A percentile compares a stretch with the other conserved stretches of the same genome.
phyloP scores from a whole-genome alignment of 148 eudicot species.

The Tetragonia tetragonoides region DNA sequence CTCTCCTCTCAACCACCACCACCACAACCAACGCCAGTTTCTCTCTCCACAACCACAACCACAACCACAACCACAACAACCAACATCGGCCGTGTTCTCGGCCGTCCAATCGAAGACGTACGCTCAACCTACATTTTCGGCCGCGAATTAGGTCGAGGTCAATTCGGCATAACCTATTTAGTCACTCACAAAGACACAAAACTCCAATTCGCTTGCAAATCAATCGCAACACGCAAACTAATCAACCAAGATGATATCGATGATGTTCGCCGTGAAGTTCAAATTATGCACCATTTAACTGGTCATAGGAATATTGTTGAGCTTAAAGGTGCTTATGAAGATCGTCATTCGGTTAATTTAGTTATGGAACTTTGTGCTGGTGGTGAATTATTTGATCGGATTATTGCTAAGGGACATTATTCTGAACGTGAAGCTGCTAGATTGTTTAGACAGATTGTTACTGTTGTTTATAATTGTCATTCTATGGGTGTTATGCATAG shows the following conservation, averaged over 20 bases:
- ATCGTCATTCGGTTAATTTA: constrained; percentile 75
- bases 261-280: constrained; percentile 88
- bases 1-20: background rate
- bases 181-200: constrained; percentile 62
- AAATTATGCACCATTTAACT: constrained; percentile 95
- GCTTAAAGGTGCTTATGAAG: constrained; percentile 75
- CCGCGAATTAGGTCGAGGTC: constrained; percentile 90
- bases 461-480: constrained; percentile 80
- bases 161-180: constrained; percentile 81
- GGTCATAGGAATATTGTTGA: constrained; percentile 90
- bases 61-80: constrained; percentile 27
- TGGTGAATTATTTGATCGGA: constrained; percentile 92
- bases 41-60: constrained; percentile 29
- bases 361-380: constrained; percentile 94
- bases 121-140: constrained; percentile 71
- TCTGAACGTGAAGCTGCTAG: constrained; percentile 87
- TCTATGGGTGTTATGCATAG: constrained; percentile 84
- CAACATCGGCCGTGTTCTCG: constrained; percentile 74
- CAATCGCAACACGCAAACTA: constrained; percentile 83
- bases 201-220: constrained; percentile 70
- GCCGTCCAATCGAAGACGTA: constrained; percentile 77
- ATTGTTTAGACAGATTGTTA: constrained; percentile 77
- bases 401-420: constrained; percentile 82
- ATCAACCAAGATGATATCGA: constrained; percentile 66
- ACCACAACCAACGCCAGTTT: constrained; percentile 14